Base-by-base conservation (phyloP, 176 grass and related monocot species). In the Eleusine indica region DNA sequence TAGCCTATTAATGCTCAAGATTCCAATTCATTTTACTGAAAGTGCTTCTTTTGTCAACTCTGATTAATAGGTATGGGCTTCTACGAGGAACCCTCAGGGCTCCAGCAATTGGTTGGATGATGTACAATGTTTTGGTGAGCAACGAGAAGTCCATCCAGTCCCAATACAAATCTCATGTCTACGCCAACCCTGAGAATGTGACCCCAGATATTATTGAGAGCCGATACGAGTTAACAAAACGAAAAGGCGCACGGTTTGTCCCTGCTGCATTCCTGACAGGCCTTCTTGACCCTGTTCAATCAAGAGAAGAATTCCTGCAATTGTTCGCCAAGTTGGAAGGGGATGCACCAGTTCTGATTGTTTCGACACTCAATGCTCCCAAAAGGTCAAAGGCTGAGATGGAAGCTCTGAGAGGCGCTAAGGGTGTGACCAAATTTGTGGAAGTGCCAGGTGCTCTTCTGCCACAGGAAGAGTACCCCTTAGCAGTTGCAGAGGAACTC, bases 141-240 rank as follows among this genome's bases (percentile, higher is more conserved):
- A 99, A 99, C 22, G 87, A 99, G 75, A 96, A 96, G 85, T 91
- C 93, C 19, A 99, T 99, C 51, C 70, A 94, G 85, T 99, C 97
- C 3, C 97, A 99, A 66, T 99, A 96, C 86, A 94, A 90, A 48
- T 99, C 97, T 57, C 93, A 99, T 48, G 97, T 99, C n/a, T 99
- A 96, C 6, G 91, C 93, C 66, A 90, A 96, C 76, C 88, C 96
- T 37, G 86, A 94, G 68, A 94, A 96, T 43, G 91, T 99, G 38
- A 99, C 91, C 0, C 89, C 89, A 13, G 71, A 86, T 73, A 92
- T 99, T 9, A 35, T 99, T 4, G 87, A 96, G 75, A 99, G 86
- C 78, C 87, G 91, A 54, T 99, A 96, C 15, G 78, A 89, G 57
- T 52, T 99, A 76, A 99, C 96, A 66, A 94, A 91, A 78, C 85